Evolutionary conservation across 257 asterid genomes (phyloP).

Genomic region (Solanum pimpinellifolium): DNA sequence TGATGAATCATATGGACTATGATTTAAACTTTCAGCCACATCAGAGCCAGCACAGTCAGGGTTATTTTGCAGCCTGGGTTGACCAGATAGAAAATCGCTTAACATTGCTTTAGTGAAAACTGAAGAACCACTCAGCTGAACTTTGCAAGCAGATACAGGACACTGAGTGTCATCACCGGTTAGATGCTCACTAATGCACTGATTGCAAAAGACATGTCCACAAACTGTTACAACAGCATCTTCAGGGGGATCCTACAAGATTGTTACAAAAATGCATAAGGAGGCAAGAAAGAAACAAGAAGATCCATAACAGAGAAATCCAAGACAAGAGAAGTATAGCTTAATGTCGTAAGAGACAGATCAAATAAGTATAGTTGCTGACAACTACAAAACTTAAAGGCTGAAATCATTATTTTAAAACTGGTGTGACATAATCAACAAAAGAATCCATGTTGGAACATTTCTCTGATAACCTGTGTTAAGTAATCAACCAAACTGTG

Average conservation of each 20-base stretch:
- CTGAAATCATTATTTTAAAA: neutral
- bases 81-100: slow-evolving; percentile 42
- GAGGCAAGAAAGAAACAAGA: neutral
- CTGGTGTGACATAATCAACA: neutral
- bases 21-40: slow-evolving; percentile 21
- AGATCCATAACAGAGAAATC: neutral
- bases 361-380: neutral
- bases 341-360: neutral
- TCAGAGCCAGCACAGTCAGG: slow-evolving; percentile 20
- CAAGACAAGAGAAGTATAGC: neutral
- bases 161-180: slow-evolving; percentile 74
- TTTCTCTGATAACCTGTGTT: neutral
- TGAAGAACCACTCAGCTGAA: slow-evolving; percentile 35
- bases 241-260: slow-evolving; percentile 89
- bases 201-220: slow-evolving; percentile 92
- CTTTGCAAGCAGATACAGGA: slow-evolving; percentile 70
- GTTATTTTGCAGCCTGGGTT: slow-evolving; percentile 17
- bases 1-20: slow-evolving; percentile 54
- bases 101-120: slow-evolving; percentile 56
- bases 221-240: slow-evolving; percentile 85
- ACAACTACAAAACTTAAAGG: neutral
- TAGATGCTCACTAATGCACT: slow-evolving; percentile 83
- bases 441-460: neutral
- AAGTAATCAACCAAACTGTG: no score
- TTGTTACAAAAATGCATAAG: neutral